Evolutionary conservation across 345 rosid genomes (phyloP), one percentile per base, ranked within the genome.

Genomic region (Syzygium jambos): DNA sequence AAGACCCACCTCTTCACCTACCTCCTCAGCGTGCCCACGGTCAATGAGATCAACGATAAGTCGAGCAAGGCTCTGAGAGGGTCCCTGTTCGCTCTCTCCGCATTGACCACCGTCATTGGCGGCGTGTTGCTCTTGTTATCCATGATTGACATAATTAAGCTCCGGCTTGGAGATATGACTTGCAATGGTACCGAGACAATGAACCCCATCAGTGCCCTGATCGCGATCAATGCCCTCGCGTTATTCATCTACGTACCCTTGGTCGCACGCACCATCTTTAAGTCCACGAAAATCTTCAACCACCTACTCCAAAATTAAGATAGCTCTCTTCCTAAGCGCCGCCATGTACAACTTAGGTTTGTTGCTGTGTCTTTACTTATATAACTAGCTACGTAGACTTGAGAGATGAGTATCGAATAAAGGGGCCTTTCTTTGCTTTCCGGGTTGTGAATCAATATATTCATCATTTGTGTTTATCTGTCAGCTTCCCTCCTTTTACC

Each of bases 131-230:
- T 89, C 53, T 63, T 90, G 8, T 5, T 89, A 21, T 89, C 92
- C 22, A 89, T 93, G 90, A 87, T 90, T 1, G 22, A 89, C 61
- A 90, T 92, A 34, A 89, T 93, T 17, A 89, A 90, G 85, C 86
- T 91, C 9, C 90, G 61, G 87, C 85, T 92, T 0, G 93, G 93
- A 85, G 88, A 54, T 90, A 27, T 92, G n/a, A 27, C 89, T 0
- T 90, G 90, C 51, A 55, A 89, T 25, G 87, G 89, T 22, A 52
- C 12, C 16, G 27, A 86, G 49, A 80, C 91, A 2, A 53, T 89
- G 17, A 41, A 55, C 29, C 89, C 93, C 0, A 77, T 84, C 7
- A 78, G 77, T 7, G 41, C 82, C 25, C 87, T 92, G 46, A 84
- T 89, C 2, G 90, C 88, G 3, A 84, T 92, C 82, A 89, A 90